Conservation (phyloP, 2,329 filamentous ascomycete species). For the Elsinoe necatrix region DNA sequence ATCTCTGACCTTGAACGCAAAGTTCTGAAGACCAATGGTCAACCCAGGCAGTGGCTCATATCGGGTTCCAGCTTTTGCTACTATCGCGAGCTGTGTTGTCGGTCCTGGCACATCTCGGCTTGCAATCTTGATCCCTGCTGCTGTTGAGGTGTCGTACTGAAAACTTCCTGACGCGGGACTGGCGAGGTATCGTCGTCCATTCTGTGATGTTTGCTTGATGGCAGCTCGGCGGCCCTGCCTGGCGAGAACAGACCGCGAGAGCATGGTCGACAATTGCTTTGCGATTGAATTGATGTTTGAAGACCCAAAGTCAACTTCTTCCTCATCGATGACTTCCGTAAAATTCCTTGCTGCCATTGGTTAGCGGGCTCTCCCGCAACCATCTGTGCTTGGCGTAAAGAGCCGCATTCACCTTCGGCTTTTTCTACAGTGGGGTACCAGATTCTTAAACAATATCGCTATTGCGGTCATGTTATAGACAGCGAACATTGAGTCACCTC, state of each 20-base stretch:
- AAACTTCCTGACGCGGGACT: constrained; percentile 65
- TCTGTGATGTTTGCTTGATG: constrained; percentile 51
- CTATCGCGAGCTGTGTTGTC: constrained; percentile 81
- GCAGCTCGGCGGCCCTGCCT: constrained; percentile 56
- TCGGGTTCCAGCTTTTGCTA: constrained; percentile 88
- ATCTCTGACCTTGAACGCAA: constrained; percentile 78
- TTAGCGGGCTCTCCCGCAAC: background rate
- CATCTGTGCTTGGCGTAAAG: background rate
- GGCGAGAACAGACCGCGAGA: constrained; percentile 58
- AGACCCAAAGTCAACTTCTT: constrained; percentile 5
- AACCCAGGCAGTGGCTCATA: constrained; percentile 86
- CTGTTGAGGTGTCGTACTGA: constrained; percentile 79
- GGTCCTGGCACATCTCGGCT: constrained; percentile 81
- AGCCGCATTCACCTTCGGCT: background rate
- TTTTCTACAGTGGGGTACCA: background rate
- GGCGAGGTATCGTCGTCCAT: constrained; percentile 55
- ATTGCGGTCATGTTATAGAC: background rate
- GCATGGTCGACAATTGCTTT: constrained; percentile 41
- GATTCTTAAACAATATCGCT: background rate
- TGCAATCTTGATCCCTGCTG: constrained; percentile 83
- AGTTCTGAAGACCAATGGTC: constrained; percentile 83
- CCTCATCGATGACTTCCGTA: background rate
- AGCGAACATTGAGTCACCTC: background rate
- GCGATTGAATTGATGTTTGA: constrained; percentile 19
- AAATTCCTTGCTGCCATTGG: constrained; percentile 4